Conservation (phyloP, 2,329 filamentous ascomycete species). For the Metarhizium robertsii region DNA sequence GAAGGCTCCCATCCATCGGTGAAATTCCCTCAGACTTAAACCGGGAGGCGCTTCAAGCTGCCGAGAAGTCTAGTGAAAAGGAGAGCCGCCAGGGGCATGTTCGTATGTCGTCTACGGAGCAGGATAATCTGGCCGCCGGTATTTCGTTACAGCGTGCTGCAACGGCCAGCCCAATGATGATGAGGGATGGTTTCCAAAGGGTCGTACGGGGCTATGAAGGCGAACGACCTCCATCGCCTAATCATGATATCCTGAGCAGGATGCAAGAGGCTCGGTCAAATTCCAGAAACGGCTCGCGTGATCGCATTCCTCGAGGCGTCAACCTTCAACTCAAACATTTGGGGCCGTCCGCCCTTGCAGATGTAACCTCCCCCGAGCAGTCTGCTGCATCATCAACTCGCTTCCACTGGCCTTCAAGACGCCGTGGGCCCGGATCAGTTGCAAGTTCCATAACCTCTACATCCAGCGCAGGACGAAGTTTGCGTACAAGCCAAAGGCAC, state of each 20-base stretch:
- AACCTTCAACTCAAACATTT: slow-evolving; percentile 55
- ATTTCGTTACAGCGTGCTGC: slow-evolving; percentile 52
- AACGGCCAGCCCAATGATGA: slow-evolving; percentile 59
- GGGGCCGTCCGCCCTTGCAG: slow-evolving; percentile 39
- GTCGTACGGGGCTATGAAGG: slow-evolving; percentile 20
- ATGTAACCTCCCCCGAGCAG: slow-evolving; percentile 47
- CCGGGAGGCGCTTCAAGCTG: slow-evolving; percentile 18
- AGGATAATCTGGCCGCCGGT: slow-evolving; percentile 32
- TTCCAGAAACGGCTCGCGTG: slow-evolving; percentile 62
- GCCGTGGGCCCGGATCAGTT: slow-evolving; percentile 45
- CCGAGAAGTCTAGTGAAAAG: slow-evolving; percentile 16
- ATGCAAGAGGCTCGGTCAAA: slow-evolving; percentile 48
- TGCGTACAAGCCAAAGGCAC: slow-evolving; percentile 47
- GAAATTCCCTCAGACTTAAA: slow-evolving; percentile 36
- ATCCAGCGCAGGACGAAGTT: slow-evolving; percentile 40
- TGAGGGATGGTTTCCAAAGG: slow-evolving; percentile 35
- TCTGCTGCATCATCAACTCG: slow-evolving; percentile 43
- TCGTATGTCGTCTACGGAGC: slow-evolving; percentile 29
- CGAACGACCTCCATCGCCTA: slow-evolving; percentile 51
- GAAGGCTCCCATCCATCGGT: slow-evolving; percentile 69
- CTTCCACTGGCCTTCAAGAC: slow-evolving; percentile 45
- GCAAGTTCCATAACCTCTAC: slow-evolving; percentile 48
- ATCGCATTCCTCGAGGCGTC: slow-evolving; percentile 65
- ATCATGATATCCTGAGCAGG: slow-evolving; percentile 50
- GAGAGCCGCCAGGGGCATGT: slow-evolving; percentile 21